Evolutionary conservation across 225 moss, liverwort and hornwort species (phyloP).

Genomic region (Physcomitrium patens): DNA sequence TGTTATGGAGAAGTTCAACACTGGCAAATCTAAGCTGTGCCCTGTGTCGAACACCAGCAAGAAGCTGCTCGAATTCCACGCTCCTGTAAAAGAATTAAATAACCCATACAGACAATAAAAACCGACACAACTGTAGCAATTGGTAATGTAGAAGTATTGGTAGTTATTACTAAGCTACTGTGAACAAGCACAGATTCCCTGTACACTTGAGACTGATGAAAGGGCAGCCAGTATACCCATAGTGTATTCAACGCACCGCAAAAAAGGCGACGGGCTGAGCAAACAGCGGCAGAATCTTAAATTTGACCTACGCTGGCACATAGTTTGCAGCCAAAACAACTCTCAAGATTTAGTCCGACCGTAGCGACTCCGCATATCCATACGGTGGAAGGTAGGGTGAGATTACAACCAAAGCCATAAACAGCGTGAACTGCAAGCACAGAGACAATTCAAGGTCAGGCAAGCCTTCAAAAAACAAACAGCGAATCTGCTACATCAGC

Average conservation of each 20-base stretch:
- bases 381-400: conserved; percentile 93
- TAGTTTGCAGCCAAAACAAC: conserved; percentile 19
- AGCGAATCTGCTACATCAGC: neutral
- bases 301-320: conserved; percentile 23
- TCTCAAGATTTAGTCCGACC: conserved; percentile 39
- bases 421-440: conserved; percentile 82
- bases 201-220: neutral
- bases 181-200: conserved; percentile 3
- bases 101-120: too few relatives aligned
- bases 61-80: too few relatives aligned
- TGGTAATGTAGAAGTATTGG: too few relatives aligned
- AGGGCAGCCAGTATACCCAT: conserved; percentile 21
- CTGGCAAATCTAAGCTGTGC: too few relatives aligned
- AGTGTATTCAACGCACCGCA: neutral
- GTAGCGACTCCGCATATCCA: conserved; percentile 54
- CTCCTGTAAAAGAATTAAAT: too few relatives aligned
- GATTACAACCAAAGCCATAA: conserved; percentile 96
- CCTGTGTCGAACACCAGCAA: too few relatives aligned
- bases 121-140: too few relatives aligned
- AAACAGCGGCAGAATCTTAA: conserved; percentile 24
- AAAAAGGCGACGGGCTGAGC: conserved; percentile 25
- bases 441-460: neutral
- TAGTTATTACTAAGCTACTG: neutral
- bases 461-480: neutral
- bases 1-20: too few relatives aligned